A percentile compares a stretch with the other conserved stretches of the same genome.
Evolutionary conservation across 2,329 filamentous ascomycete genomes (phyloP).

Genomic region (Plenodomus lindquistii): DNA sequence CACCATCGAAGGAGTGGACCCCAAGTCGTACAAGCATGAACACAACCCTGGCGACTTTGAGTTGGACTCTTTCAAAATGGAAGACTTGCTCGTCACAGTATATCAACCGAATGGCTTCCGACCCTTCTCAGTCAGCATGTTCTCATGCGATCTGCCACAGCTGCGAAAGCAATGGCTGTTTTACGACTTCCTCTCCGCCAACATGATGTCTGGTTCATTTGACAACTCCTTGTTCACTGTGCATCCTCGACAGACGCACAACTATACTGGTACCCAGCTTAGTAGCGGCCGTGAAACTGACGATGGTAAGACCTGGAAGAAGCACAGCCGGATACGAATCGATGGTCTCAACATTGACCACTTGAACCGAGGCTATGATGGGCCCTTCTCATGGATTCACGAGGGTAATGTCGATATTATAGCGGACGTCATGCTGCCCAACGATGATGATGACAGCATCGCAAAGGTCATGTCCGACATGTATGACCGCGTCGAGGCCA

Average conservation of each 20-base stretch:
- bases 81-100: constrained; percentile 87
- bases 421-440: constrained; percentile 91
- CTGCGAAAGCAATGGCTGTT: constrained; percentile 96
- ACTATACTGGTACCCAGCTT: constrained; percentile 68
- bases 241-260: constrained; percentile 88
- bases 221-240: constrained; percentile 97
- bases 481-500: constrained; percentile 93
- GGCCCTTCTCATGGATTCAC: constrained; percentile 96
- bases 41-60: constrained; percentile 94
- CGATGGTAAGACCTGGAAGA: constrained; percentile 82
- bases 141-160: constrained; percentile 90
- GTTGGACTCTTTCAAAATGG: constrained; percentile 94
- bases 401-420: constrained; percentile 97
- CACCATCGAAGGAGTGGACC: constrained; percentile 74
- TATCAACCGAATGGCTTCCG: constrained; percentile 89
- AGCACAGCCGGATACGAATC: constrained; percentile 88
- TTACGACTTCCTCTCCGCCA: constrained; percentile 94
- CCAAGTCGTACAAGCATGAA: constrained; percentile 82
- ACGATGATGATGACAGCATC: constrained; percentile 83
- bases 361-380: constrained; percentile 88
- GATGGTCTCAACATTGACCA: constrained; percentile 95
- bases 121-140: constrained; percentile 95
- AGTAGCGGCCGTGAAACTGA: constrained; percentile 61
- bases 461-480: constrained; percentile 96
- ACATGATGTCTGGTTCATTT: constrained; percentile 92